Percentiles rank a stretch among this genome's conserved stretches.
Evolutionary conservation across 2,329 filamentous ascomycete species (phyloP).

Genomic region (Coniochaeta sp.): DNA sequence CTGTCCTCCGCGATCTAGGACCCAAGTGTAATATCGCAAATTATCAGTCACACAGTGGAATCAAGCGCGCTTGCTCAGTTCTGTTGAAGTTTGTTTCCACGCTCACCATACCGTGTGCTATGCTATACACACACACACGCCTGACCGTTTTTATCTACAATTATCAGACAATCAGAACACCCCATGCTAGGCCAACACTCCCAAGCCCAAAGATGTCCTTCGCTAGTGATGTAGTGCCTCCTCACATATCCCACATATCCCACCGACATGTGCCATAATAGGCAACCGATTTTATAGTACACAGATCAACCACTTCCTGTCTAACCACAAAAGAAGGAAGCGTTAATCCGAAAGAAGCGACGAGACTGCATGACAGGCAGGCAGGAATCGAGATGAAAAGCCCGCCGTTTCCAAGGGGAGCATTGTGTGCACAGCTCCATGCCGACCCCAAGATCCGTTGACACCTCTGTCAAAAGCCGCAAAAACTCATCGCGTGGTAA

Average conservation of each 20-base stretch:
- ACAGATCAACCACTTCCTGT: not conserved
- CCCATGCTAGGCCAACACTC: not conserved
- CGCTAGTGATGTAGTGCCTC: not conserved
- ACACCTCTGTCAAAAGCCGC: not conserved
- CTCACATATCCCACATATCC: not conserved
- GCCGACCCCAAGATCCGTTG: not conserved
- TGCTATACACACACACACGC: not conserved
- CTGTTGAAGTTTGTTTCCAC: not conserved
- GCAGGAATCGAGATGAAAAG: not conserved
- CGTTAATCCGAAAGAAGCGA: not conserved
- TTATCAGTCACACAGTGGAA: not conserved
- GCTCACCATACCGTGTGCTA: not conserved
- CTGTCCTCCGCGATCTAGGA: too few species aligned
- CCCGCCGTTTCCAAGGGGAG: not conserved
- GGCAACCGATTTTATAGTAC: not conserved
- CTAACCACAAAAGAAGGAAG: not conserved
- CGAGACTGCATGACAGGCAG: not conserved
- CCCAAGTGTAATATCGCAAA: too few species aligned
- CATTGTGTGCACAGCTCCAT: not conserved
- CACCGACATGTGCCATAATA: not conserved
- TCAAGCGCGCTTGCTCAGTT: not conserved
- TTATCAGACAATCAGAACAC: not conserved
- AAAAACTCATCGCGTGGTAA: not conserved
- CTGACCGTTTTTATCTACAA: conserved; percentile 2
- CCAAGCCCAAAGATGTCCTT: not conserved